Base-by-base conservation (phyloP, 495 filamentous ascomycete species). In the Aspergillus biplanus region DNA sequence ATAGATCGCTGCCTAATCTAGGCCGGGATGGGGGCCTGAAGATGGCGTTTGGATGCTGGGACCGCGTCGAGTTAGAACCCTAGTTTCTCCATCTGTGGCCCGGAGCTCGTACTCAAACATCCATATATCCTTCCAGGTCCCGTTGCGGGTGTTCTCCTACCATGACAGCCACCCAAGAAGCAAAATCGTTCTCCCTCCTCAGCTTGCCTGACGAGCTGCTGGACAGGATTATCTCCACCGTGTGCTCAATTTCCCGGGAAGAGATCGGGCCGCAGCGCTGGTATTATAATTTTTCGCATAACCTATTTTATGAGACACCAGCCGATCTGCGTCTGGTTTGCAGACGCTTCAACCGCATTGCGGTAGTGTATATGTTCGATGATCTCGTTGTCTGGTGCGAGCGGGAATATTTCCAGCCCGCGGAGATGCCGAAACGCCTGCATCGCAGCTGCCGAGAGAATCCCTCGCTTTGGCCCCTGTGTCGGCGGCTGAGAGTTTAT, bases 201-300 rank as follows among this genome's bases (percentile, higher is more conserved):
- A 8, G 47, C 2, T 48, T 59, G 31, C 57, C 57, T n/a, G 46
- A 59, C 7, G 46, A 52, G 57, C 33, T 59, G 6, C 46, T 59
- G 5, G 57, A 52, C n/a, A 15, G 47, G 32, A 59, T 59, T 33
- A 52, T 59, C 47, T 16, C 15, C 33, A n/a, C 16, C 7, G 57
- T 48, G 16, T 32, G 18, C 55, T 31, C 39, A 1, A 35, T 48
- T 2, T 11, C 31, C 21, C 8, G 27, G 6, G 39, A 47, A 33
- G n/a, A 42, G 4, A 18, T 42, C 11, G 5, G 12, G 3, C 11
- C 21, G 27, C 46, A 11, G 7, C 34, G 21, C 32, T 44, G 16
- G 11, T n/a, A 15, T 48, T 21, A 21, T 15, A 5, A 16, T 16
- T 48, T 13, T 5, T 8, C 15, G 46, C 15, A 49, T 7, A 49